Evolutionary conservation across 1,284 basidiomycete species (phyloP).

Genomic region (Irpex sp.): DNA sequence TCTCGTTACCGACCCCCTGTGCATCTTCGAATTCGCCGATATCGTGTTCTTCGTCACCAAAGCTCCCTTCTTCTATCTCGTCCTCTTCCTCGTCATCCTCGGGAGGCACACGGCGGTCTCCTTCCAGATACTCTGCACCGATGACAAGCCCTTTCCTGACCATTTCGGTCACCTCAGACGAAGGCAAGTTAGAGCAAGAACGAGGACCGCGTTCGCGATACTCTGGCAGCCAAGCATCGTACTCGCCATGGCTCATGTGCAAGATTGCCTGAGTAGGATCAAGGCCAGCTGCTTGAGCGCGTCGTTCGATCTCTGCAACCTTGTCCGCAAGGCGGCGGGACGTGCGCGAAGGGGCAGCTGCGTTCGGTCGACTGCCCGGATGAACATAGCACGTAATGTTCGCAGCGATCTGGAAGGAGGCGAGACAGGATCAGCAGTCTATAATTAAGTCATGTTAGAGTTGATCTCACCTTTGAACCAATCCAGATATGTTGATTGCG

Average conservation of each 20-base stretch:
- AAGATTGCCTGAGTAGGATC: slow-evolving; percentile 8
- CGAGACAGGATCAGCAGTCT: not conserved
- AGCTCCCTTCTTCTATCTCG: not conserved
- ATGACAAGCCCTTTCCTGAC: slow-evolving; percentile 20
- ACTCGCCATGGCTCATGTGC: slow-evolving; percentile 21
- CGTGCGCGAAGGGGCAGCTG: slow-evolving; percentile 19
- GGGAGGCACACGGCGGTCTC: not conserved
- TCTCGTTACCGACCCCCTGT: not conserved
- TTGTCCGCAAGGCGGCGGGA: slow-evolving; percentile 16
- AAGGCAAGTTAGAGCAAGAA: slow-evolving; percentile 25
- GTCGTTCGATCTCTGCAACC: slow-evolving; percentile 6
- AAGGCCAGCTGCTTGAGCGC: slow-evolving; percentile 16
- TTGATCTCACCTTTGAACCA: slow-evolving; percentile 46
- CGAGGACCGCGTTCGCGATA: slow-evolving; percentile 11
- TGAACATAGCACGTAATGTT: slow-evolving; percentile 29
- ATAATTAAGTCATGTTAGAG: not conserved
- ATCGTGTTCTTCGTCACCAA: not conserved
- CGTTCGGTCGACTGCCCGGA: slow-evolving; percentile 20
- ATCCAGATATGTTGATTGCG: slow-evolving; percentile 45
- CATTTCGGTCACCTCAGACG: slow-evolving; percentile 22
- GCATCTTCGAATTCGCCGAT: not conserved
- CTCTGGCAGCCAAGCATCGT: slow-evolving; percentile 19
- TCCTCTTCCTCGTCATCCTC: not conserved
- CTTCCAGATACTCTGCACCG: slow-evolving; percentile 3
- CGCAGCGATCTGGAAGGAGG: slow-evolving; percentile 25